These are phyloP conservation scores for Sarocladiaceae sp. DNA, from an alignment of 2,329 filamentous ascomycete genomes.

Conservation along the genomic window DNA sequence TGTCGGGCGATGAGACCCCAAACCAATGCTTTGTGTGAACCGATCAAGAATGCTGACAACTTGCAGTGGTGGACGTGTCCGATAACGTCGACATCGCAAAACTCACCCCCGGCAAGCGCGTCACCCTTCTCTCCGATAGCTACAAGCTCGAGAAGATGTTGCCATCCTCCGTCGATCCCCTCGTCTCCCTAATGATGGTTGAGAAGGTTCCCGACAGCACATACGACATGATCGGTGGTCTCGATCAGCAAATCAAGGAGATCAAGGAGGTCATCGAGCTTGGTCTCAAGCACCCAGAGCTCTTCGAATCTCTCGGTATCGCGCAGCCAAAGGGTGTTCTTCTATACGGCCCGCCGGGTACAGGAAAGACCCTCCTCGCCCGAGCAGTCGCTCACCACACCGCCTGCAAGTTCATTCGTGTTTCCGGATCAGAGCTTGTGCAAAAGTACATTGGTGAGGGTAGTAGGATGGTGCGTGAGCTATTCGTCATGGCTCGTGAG, in stretches of 20 bases:
- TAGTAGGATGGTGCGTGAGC: constrained; percentile 94
- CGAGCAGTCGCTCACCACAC: constrained; percentile 97
- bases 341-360: constrained; percentile 93
- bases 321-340: constrained; percentile 97
- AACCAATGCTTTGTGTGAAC: background rate
- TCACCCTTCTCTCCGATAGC: constrained; percentile 90
- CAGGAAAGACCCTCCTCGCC: constrained; percentile 91
- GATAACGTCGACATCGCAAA: constrained; percentile 92
- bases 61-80: constrained; percentile 83
- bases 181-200: constrained; percentile 99
- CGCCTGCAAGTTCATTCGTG: constrained; percentile 98
- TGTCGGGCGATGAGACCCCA: constrained; percentile 28
- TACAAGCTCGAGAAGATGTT: constrained; percentile 99
- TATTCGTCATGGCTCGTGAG: constrained; percentile 98
- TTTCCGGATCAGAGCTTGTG: constrained; percentile 91
- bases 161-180: constrained; percentile 93
- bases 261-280: constrained; percentile 99
- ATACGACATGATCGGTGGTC: constrained; percentile 99
- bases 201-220: constrained; percentile 99
- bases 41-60: constrained; percentile 7
- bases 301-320: constrained; percentile 98
- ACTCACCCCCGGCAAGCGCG: constrained; percentile 94
- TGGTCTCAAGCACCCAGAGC: constrained; percentile 93
- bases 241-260: constrained; percentile 99
- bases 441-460: constrained; percentile 99